These are phyloP conservation scores for Saccharomycopsis hybrid DNA, from an alignment of 1,139 yeast species.

Conservation along the genomic window DNA sequence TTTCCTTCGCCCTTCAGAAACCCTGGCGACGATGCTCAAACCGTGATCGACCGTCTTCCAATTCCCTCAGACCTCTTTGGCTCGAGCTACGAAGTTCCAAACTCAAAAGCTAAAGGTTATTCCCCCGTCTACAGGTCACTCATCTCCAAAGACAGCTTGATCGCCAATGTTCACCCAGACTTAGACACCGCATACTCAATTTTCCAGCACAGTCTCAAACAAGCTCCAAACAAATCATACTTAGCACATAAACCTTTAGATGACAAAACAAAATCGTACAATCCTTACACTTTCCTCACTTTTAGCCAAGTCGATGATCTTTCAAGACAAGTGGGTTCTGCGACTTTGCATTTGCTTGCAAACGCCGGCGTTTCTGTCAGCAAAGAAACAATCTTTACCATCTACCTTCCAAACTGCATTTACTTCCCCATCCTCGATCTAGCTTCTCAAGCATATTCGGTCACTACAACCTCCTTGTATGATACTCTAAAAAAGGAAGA, in stretches of 20 bases:
- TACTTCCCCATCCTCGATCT: slow-evolving; percentile 55
- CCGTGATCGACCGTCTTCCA: too few relatives aligned
- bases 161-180: slow-evolving; percentile 30
- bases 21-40: too few relatives aligned
- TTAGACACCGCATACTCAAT: slow-evolving; percentile 36
- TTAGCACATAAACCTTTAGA: slow-evolving; percentile 1
- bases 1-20: too few relatives aligned
- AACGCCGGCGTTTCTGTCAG: slow-evolving; percentile 38
- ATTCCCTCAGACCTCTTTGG: too few relatives aligned
- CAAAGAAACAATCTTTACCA: slow-evolving; percentile 27
- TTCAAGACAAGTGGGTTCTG: neutral
- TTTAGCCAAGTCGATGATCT: neutral
- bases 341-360: neutral
- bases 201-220: slow-evolving; percentile 31
- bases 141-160: slow-evolving; percentile 7
- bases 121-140: slow-evolving; percentile 21
- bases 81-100: neutral
- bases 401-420: slow-evolving; percentile 27
- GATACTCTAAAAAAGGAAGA: slow-evolving; percentile 39
- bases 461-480: slow-evolving; percentile 38
- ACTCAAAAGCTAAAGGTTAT: slow-evolving; percentile 9
- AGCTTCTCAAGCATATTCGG: slow-evolving; percentile 34
- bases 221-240: slow-evolving; percentile 23
- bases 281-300: neutral
- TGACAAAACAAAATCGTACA: neutral